Base-by-base conservation (phyloP, 176 grass and related monocot genomes). In the Pharus latifolius region DNA sequence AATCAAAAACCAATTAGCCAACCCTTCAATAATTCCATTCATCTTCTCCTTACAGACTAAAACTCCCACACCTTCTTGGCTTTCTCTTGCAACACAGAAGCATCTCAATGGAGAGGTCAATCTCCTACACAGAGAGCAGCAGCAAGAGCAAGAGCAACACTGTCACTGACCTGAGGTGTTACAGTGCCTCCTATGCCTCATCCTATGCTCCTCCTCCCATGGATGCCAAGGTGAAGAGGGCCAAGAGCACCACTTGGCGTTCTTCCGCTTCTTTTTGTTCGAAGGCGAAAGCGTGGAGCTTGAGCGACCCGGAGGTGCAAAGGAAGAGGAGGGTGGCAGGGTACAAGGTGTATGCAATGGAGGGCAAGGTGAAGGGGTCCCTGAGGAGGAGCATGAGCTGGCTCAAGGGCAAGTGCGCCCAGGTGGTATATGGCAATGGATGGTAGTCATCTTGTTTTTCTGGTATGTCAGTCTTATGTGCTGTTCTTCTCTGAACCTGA, bases 241-340 rank as follows among this genome's bases (percentile, higher is more conserved):
- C 33, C 14, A 51, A 49, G 4, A 27, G 24, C 48, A 29, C 58
- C 19, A 15, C 30, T 25, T 47, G 65, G 56, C 68, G 52, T 10
- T 70, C 63, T 32, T 60, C 67, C 15, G 48, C 78, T 5, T 56
- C 78, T 3, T 53, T 70, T 10, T 48, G 41, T 22, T 23, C 57
- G 5, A 33, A 40, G 33, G 26, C 11, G 16, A 65, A 55, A 15
- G 54, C 52, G 14, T 92, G 74, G 82, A 26, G 71, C 38, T 43
- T 92, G n/a, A 56, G 73, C 10, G 78, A 88, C 19, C 69, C 85
- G 14, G 89, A 92, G 70, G 55, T 92, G 50, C 85, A 82, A 85
- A 76, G 89, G 66, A 82, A 76, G 89, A 85, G 51, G 76, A 78
- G 89, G 64, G 78, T 92, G 45, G 89, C 53, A 0, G 63, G 63